Conservation (phyloP, 768 basidiomycete genomes). For the Scleroderma bovista region DNA sequence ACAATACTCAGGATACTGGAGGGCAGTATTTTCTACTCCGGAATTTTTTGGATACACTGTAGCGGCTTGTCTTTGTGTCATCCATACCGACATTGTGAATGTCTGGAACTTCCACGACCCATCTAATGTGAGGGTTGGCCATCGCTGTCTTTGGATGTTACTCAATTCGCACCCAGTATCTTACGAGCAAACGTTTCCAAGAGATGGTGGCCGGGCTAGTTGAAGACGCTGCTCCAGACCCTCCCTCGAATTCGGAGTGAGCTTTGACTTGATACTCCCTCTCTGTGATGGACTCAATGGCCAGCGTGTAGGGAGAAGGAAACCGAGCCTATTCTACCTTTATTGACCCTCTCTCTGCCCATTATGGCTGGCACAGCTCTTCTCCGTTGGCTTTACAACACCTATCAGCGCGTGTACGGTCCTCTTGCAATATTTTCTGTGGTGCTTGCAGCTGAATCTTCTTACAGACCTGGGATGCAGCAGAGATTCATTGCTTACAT, state of each 20-base stretch:
- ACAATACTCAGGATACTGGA: constrained; percentile 15
- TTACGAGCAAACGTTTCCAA: background rate
- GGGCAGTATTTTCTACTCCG: constrained; percentile 3
- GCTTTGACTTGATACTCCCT: background rate
- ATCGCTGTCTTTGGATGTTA: background rate
- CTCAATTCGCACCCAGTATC: background rate
- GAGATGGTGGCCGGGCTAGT: background rate
- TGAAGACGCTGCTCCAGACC: background rate
- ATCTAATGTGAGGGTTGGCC: background rate
- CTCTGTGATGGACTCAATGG: background rate
- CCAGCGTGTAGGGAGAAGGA: background rate
- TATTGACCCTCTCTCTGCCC: background rate
- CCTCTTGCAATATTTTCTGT: background rate
- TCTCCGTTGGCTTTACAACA: background rate
- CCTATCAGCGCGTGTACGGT: constrained; percentile 1
- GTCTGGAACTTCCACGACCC: constrained; percentile 18
- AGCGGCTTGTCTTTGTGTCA: constrained; percentile 5
- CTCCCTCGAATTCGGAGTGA: background rate
- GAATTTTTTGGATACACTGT: constrained; percentile 8
- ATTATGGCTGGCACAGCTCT: background rate
- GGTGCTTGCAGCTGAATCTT: background rate
- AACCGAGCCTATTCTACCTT: background rate
- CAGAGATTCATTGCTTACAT: constrained; percentile 20
- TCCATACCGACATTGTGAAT: constrained; percentile 13
- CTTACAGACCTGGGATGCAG: background rate